Conservation (phyloP, 345 rosid species). For the Citrus inodora region DNA sequence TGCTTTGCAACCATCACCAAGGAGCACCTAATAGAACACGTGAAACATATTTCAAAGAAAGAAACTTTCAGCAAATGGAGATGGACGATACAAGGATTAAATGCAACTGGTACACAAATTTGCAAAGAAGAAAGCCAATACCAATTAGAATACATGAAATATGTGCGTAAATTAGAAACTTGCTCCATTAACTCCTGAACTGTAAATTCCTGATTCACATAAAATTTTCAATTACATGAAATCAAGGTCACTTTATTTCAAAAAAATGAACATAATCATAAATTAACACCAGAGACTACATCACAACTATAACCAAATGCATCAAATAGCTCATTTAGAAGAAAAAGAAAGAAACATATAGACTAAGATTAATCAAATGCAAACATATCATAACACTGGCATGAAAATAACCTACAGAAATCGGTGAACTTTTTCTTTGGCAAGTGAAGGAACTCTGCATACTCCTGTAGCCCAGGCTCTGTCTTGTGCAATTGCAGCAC, state of each 20-base stretch:
- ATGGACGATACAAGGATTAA: background rate
- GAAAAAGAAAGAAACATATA: background rate
- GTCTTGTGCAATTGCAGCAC: conserved; percentile 64
- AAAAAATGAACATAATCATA: background rate
- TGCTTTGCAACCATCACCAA: background rate
- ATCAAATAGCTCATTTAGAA: background rate
- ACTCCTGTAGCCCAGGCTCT: conserved; percentile 42
- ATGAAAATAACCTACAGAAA: conserved; percentile 29
- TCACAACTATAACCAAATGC: background rate
- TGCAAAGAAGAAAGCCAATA: background rate
- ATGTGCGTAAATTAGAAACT: background rate
- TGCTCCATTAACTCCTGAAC: background rate
- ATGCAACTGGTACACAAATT: no score
- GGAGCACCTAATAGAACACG: background rate
- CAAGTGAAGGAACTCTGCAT: conserved; percentile 69
- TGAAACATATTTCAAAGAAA: background rate
- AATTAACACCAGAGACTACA: background rate
- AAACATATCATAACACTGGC: background rate
- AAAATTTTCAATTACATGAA: background rate
- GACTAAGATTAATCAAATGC: background rate
- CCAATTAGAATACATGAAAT: background rate
- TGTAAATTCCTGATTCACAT: background rate
- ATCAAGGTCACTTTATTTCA: background rate
- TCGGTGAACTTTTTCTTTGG: conserved; percentile 45
- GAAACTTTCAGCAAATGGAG: background rate